Conservation (phyloP, 116 monocot genomes). For the Papilionanthe hybrid region DNA sequence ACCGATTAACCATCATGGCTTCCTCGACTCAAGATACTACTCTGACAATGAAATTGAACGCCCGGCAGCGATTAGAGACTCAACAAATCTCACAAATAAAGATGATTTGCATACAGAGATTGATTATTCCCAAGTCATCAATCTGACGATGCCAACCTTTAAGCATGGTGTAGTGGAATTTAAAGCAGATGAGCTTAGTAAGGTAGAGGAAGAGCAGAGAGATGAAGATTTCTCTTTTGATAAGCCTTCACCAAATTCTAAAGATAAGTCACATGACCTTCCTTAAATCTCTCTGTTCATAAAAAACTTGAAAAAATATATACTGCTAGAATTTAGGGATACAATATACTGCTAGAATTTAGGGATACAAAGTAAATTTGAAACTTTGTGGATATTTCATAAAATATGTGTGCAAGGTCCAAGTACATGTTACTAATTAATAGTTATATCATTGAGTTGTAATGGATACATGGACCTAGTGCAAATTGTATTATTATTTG, state of each 20-base stretch:
- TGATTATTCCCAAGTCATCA: constrained; percentile 13
- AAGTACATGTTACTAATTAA: too few relatives aligned
- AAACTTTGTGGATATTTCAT: too few relatives aligned
- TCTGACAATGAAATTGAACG: constrained; percentile 28
- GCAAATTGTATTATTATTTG: too few relatives aligned
- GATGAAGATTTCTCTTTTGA: constrained; percentile 43
- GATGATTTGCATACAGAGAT: constrained; percentile 18
- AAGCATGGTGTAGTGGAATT: constrained; percentile 4
- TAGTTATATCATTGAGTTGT: too few relatives aligned
- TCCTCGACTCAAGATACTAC: constrained; percentile 16
- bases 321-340: too few relatives aligned
- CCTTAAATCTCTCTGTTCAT: background rate
- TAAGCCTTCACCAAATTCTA: constrained; percentile 14
- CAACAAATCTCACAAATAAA: background rate
- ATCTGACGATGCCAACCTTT: constrained; percentile 25
- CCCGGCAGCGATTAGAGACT: too few relatives aligned
- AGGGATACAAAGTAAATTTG: too few relatives aligned
- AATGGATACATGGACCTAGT: too few relatives aligned
- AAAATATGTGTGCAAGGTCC: too few relatives aligned
- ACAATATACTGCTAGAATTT: too few relatives aligned
- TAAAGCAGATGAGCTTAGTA: constrained; percentile 8
- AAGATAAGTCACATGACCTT: background rate
- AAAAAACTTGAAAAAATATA: background rate
- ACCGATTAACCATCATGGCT: constrained; percentile 23
- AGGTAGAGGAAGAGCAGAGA: constrained; percentile 11